Percentiles rank a stretch among this genome's conserved stretches.
These are phyloP conservation scores for Lentinula raphanica DNA, from an alignment of 768 basidiomycete species.

Conservation along the genomic window DNA sequence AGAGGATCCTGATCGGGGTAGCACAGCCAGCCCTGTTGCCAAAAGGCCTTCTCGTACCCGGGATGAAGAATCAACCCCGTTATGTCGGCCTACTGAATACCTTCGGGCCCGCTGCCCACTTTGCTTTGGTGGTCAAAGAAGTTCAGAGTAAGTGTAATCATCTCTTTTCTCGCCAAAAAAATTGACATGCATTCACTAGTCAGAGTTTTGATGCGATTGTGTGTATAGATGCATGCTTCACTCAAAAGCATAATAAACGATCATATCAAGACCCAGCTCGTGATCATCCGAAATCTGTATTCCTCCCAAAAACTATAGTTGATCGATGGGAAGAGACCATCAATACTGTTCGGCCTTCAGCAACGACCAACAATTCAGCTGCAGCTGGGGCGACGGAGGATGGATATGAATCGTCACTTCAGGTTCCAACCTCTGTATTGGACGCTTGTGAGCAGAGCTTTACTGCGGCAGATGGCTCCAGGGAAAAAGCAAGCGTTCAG, in stretches of 20 bases:
- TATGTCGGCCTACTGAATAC: constrained; percentile 20
- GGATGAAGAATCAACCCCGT: too few species aligned
- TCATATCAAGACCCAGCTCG: constrained; percentile 11
- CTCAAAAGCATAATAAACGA: constrained; percentile 21
- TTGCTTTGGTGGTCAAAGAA: constrained; percentile 19
- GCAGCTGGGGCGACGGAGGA: constrained; percentile 12
- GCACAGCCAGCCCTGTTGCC: too few species aligned
- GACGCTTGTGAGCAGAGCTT: constrained; percentile 29
- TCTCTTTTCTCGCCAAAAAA: neutral
- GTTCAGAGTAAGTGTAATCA: neutral
- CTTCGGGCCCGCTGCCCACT: constrained; percentile 19
- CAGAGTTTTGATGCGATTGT: constrained; percentile 21
- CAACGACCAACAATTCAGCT: constrained; percentile 2
- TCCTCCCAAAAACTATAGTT: constrained; percentile 16
- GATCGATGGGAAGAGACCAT: constrained; percentile 16
- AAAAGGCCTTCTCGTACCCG: too few species aligned
- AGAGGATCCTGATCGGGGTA: neutral
- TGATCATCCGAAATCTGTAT: constrained; percentile 16
- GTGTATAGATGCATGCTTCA: constrained; percentile 29
- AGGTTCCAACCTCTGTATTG: constrained; percentile 22
- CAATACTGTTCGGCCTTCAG: constrained; percentile 6
- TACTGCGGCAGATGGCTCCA: constrained; percentile 21
- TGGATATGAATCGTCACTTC: too few species aligned
- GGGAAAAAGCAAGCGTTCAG: constrained; percentile 23
- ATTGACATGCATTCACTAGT: neutral